phyloP scores from a whole-genome alignment of 805 yeast species.

The Wickerhamiella bombiphila region DNA sequence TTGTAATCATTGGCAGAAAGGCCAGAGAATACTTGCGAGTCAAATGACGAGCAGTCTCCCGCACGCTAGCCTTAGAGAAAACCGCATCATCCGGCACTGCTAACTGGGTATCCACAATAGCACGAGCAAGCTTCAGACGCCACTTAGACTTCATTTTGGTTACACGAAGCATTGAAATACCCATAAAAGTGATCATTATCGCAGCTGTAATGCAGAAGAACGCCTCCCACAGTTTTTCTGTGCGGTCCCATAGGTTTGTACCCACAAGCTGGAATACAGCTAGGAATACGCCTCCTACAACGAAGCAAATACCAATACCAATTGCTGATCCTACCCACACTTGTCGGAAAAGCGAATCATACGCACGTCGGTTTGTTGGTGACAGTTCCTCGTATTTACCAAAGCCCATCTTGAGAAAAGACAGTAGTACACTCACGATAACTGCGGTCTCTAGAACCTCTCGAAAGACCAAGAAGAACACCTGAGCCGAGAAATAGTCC shows the following conservation, averaged over 20 bases:
- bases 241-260: slow-evolving; percentile 69
- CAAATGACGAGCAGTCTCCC: slow-evolving; percentile 6
- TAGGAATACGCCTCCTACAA: slow-evolving; percentile 61
- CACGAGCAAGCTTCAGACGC: slow-evolving; percentile 42
- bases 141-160: slow-evolving; percentile 75
- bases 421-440: slow-evolving; percentile 71
- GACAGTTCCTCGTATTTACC: slow-evolving; percentile 24
- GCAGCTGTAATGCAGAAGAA: slow-evolving; percentile 64
- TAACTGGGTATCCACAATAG: slow-evolving; percentile 18
- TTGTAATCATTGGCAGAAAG: slow-evolving; percentile 69
- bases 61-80: slow-evolving; percentile 1
- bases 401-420: slow-evolving; percentile 73
- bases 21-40: slow-evolving; percentile 50
- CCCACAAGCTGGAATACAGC: slow-evolving; percentile 62
- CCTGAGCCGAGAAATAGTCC: slow-evolving; percentile 45
- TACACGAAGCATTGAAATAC: slow-evolving; percentile 63
- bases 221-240: slow-evolving; percentile 88
- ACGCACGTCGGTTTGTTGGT: slow-evolving; percentile 18
- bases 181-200: slow-evolving; percentile 72
- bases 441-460: slow-evolving; percentile 81
- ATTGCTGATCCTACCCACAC: slow-evolving; percentile 69
- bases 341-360: slow-evolving; percentile 42
- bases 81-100: too few relatives aligned
- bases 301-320: slow-evolving; percentile 55
- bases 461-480: slow-evolving; percentile 81